phyloP scores from a whole-genome alignment of 108 stramenopile genomes.

The Pseudonitzschia delicatissima region DNA sequence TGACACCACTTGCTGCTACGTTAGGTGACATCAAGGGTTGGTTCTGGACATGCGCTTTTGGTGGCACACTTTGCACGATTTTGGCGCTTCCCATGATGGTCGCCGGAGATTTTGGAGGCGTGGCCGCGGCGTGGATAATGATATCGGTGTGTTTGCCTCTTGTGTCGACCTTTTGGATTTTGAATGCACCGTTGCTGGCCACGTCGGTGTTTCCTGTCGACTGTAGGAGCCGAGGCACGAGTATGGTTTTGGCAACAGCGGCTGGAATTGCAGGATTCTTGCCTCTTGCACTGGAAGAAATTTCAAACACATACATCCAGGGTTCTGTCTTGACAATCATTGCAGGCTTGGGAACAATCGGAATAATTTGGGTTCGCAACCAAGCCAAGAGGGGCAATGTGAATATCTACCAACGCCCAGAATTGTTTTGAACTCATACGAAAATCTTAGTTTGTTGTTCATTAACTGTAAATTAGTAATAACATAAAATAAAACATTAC shows the following conservation, averaged over 20 bases:
- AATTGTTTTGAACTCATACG: background rate
- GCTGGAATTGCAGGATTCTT: constrained; percentile 14
- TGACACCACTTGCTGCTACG: constrained; percentile 13
- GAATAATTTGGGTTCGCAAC: constrained; percentile 9
- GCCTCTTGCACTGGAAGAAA: background rate
- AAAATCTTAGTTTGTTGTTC: background rate
- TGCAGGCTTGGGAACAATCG: constrained; percentile 8
- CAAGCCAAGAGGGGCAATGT: background rate
- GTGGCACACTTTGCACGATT: constrained; percentile 9
- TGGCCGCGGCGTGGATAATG: constrained; percentile 9
- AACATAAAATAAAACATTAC: background rate
- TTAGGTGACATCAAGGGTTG: constrained; percentile 15
- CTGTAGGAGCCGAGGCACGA: constrained; percentile 7
- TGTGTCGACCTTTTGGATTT: constrained; percentile 22
- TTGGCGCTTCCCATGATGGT: constrained; percentile 15
- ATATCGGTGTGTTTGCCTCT: constrained; percentile 2
- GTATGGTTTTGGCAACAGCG: constrained; percentile 11
- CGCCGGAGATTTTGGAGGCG: background rate
- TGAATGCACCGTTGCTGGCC: constrained; percentile 16
- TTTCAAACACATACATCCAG: constrained; percentile 5
- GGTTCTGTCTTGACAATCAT: constrained; percentile 2
- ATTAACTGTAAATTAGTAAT: background rate
- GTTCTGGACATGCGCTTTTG: constrained; percentile 6
- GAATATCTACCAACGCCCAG: constrained; percentile 12
- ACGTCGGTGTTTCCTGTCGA: constrained; percentile 4